These are phyloP conservation scores for Lichina pygmaea DNA, from an alignment of 495 filamentous ascomycete species.

Conservation along the genomic window DNA sequence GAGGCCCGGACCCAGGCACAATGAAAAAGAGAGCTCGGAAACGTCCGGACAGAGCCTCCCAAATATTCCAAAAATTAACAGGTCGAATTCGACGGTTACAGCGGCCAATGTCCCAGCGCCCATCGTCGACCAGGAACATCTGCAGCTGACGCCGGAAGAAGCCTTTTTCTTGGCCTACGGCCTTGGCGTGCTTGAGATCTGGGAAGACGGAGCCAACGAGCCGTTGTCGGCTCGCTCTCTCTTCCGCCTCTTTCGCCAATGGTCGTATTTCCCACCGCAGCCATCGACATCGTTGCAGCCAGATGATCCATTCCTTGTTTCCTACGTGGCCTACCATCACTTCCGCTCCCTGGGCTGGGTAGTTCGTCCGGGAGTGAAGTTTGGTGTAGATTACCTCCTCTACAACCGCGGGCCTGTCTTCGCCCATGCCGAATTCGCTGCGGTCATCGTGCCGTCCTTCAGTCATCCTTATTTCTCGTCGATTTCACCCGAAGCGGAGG, in stretches of 20 bases:
- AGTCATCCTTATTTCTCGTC: conserved; percentile 41
- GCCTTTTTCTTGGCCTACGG: conserved; percentile 73
- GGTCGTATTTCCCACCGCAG: conserved; percentile 41
- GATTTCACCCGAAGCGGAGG: conserved; percentile 12
- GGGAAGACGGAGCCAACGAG: conserved; percentile 22
- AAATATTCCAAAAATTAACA: too few relatives aligned
- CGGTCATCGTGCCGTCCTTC: conserved; percentile 64
- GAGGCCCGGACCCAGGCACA: too few relatives aligned
- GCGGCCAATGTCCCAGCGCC: not conserved
- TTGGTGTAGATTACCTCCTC: conserved; percentile 75
- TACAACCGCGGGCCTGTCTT: conserved; percentile 92
- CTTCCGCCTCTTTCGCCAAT: conserved; percentile 33
- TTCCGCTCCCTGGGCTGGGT: conserved; percentile 94
- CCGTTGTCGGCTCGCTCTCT: conserved; percentile 16
- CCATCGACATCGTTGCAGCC: conserved; percentile 17
- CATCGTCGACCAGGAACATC: conserved; percentile 59
- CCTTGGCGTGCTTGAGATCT: conserved; percentile 48
- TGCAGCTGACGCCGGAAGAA: conserved; percentile 75
- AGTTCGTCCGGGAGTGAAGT: conserved; percentile 81
- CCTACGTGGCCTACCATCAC: conserved; percentile 83
- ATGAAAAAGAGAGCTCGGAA: too few relatives aligned
- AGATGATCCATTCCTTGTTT: conserved; percentile 63
- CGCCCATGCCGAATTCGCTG: conserved; percentile 74
- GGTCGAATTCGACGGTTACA: not conserved
- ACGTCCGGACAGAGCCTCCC: too few relatives aligned